Evolutionary conservation across 2,329 filamentous ascomycete genomes (phyloP).

Genomic region (Boeremia lycopersici): DNA sequence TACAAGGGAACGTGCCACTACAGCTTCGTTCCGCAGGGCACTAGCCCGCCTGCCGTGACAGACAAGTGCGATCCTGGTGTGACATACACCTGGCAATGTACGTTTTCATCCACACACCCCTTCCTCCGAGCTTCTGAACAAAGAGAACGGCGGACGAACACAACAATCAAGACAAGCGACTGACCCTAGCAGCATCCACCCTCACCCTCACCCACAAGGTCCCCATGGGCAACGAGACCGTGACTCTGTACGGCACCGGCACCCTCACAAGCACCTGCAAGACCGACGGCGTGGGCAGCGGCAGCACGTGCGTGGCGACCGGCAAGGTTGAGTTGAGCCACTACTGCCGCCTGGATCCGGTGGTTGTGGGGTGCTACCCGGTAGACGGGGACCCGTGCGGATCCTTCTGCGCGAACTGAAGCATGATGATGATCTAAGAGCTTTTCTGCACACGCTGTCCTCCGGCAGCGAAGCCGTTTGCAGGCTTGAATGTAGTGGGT

Average conservation of each 20-base stretch:
- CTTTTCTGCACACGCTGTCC: neutral
- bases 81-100: slow-evolving; percentile 19
- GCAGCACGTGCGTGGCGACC: neutral
- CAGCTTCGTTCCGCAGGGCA: slow-evolving; percentile 22
- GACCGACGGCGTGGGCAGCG: neutral
- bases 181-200: neutral
- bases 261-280: neutral
- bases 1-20: slow-evolving; percentile 15
- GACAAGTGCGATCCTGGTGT: slow-evolving; percentile 10
- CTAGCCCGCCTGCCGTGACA: slow-evolving; percentile 11
- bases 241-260: neutral
- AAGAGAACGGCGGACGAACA: too few species aligned
- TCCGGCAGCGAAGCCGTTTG: too few species aligned
- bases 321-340: neutral
- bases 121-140: neutral
- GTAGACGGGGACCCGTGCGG: neutral
- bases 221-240: neutral
- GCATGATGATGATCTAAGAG: neutral
- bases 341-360: neutral
- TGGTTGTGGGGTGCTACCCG: neutral
- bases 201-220: neutral
- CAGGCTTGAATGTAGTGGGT: too few species aligned
- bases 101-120: neutral
- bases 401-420: neutral
- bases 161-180: neutral